phyloP scores from a whole-genome alignment of 371 early-diverging fungal genomes.

The Smittium mucronatum region DNA sequence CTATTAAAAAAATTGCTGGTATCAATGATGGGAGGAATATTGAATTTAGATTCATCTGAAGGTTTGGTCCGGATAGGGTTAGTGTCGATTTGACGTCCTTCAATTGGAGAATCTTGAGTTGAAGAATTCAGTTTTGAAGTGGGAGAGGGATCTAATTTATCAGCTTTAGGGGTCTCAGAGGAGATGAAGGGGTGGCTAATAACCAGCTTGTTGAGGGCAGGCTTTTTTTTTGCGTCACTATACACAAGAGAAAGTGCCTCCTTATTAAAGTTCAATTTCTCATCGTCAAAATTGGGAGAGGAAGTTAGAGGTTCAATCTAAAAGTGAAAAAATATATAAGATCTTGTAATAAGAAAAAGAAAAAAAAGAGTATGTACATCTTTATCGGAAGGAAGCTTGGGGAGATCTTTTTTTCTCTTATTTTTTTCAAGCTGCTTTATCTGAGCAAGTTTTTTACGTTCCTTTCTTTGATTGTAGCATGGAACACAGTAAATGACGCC shows the following conservation, averaged over 20 bases:
- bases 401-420: conserved; percentile 24
- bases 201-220: neutral
- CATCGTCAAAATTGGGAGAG: neutral
- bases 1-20: neutral
- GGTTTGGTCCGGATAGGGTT: neutral
- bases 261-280: neutral
- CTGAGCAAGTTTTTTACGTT: conserved; percentile 27
- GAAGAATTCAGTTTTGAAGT: neutral
- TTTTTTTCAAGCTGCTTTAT: conserved; percentile 24
- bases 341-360: neutral
- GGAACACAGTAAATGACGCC: conserved; percentile 34
- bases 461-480: conserved; percentile 34
- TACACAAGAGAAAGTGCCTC: neutral
- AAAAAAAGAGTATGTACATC: neutral
- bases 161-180: neutral
- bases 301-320: neutral
- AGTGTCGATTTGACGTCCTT: neutral
- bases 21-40: neutral
- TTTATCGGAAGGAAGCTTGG: conserved; percentile 19
- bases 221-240: neutral
- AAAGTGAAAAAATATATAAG: neutral
- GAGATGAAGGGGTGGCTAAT: neutral
- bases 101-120: neutral
- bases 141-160: neutral
- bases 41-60: too few relatives aligned